These are phyloP conservation scores for Dryas octopetala DNA, from an alignment of 306 rosid genomes.

Conservation along the genomic window DNA sequence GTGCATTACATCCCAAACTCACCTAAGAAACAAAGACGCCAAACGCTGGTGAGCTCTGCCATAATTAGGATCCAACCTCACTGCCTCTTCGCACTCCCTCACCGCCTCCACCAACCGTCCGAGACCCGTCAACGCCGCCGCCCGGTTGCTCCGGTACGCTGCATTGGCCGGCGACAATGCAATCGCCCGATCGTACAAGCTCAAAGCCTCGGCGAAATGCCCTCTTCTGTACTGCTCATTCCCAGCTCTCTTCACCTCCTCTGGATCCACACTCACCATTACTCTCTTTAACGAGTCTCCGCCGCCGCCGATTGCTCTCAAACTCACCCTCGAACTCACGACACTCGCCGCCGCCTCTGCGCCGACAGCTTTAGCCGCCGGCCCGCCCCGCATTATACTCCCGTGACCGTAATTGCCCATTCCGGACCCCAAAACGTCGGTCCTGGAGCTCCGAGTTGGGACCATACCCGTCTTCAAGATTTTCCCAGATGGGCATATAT, in stretches of 20 bases:
- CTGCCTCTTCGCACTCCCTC: constrained; percentile 82
- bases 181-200: constrained; percentile 77
- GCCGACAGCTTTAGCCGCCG: constrained; percentile 29
- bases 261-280: constrained; percentile 58
- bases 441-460: constrained; percentile 44
- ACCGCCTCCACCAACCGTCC: constrained; percentile 74
- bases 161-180: constrained; percentile 65
- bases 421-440: constrained; percentile 80
- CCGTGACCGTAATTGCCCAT: constrained; percentile 87
- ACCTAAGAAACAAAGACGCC: constrained; percentile 80
- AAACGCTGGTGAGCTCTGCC: constrained; percentile 85
- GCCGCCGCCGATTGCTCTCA: constrained; percentile 16
- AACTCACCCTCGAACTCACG: constrained; percentile 15
- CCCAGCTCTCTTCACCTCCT: constrained; percentile 75
- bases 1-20: constrained; percentile 21
- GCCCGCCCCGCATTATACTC: constrained; percentile 84
- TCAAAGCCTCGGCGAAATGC: constrained; percentile 73
- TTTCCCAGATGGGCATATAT: constrained; percentile 90
- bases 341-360: constrained; percentile 16
- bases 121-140: constrained; percentile 78
- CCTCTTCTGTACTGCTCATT: constrained; percentile 80
- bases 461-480: constrained; percentile 63
- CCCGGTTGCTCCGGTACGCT: constrained; percentile 81
- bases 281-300: constrained; percentile 43
- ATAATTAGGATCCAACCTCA: constrained; percentile 81